Base-by-base conservation (phyloP, 192 early-diverging fungal genomes). In the Backusella sp. region DNA sequence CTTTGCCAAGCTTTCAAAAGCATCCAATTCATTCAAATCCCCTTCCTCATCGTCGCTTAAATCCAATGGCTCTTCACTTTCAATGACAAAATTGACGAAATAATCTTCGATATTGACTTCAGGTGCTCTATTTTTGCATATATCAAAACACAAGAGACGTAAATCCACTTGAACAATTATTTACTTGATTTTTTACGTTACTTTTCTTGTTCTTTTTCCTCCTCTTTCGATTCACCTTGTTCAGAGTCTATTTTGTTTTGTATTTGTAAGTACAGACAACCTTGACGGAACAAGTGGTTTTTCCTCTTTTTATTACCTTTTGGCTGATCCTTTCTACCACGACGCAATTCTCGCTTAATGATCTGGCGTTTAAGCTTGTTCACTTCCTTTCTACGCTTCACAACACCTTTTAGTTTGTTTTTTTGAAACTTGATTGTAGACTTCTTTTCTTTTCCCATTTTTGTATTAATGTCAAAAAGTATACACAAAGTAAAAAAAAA, bases 381-480 rank as follows among this genome's bases (percentile, higher is more conserved):
- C 1, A 74, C 44, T 56, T 83, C 79, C 37, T 79, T 78, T 70
- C 82, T 75, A 23, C 73, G 75, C 52, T 83, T 78, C 30, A 83
- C 66, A n/a, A 75, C 76, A 21, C 73, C 75, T 44, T 79, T 79
- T 23, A 83, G 46, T 28, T 79, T 74, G 26, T 75, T 79, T 72
- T 83, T 83, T 76, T 83, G 77, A 66, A 83, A 83, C 36, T 83
- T 83, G 32, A 79, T 73, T 28, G 82, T 83, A 1, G 77, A 68
- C 44, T 83, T 83, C 67, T 73, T 83, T 34, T 59, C 73, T 73
- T 83, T 83, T 53, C 44, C 81, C 81, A 82, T 82, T 52, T 32
- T 77, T 67, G n/a, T 67, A 15, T 15, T 17, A 35, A 36, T 53
- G 52, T 53, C 52, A 53, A 56, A 52, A 56, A 56, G 4, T 23